These are phyloP conservation scores for Lactifluus echinatus DNA, from an alignment of 768 basidiomycete genomes.

Conservation along the genomic window DNA sequence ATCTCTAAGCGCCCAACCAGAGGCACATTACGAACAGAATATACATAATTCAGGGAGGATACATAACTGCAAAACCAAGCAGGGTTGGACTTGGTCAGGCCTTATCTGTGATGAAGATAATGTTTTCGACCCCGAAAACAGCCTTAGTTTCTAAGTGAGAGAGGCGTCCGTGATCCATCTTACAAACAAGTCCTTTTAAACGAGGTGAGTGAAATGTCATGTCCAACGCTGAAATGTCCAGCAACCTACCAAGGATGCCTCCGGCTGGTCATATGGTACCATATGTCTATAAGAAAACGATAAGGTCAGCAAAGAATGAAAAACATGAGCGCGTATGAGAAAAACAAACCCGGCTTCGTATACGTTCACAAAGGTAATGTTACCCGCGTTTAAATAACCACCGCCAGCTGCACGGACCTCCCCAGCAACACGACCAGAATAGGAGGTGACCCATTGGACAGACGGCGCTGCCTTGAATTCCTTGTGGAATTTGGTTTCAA, in stretches of 20 bases:
- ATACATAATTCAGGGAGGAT: neutral
- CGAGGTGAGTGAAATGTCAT: constrained; percentile 1
- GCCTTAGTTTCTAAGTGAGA: constrained; percentile 26
- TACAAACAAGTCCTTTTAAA: constrained; percentile 47
- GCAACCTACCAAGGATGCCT: constrained; percentile 62
- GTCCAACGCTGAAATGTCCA: neutral
- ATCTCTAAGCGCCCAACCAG: neutral
- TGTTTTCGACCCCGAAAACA: neutral
- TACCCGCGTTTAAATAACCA: constrained; percentile 59
- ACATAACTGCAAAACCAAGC: neutral
- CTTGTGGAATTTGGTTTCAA: constrained; percentile 51
- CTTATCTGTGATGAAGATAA: neutral
- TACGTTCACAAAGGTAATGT: constrained; percentile 73
- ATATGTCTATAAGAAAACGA: constrained; percentile 49
- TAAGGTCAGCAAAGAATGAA: neutral
- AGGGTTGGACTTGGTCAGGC: neutral
- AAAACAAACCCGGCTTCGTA: constrained; percentile 66
- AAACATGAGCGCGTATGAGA: neutral
- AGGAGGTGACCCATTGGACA: constrained; percentile 48
- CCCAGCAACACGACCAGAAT: constrained; percentile 51
- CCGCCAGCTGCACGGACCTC: constrained; percentile 64
- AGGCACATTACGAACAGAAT: neutral
- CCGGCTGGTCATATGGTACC: constrained; percentile 88
- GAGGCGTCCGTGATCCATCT: constrained; percentile 50
- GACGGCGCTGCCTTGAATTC: constrained; percentile 47